Evolutionary conservation across 2,329 filamentous ascomycete genomes (phyloP).

Genomic region (Ophiocordyceps australis): DNA sequence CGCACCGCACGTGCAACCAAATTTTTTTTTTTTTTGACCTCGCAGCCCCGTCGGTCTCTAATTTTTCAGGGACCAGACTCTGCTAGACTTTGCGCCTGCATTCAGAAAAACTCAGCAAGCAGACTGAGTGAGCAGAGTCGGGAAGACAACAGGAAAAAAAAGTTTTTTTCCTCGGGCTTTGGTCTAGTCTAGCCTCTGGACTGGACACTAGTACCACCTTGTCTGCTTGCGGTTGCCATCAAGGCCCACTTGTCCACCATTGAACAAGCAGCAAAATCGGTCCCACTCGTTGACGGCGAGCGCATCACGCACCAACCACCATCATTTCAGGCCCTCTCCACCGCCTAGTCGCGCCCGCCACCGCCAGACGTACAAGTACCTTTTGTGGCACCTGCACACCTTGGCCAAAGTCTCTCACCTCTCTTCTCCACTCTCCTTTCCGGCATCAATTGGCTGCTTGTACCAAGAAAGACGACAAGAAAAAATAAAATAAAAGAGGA

Average conservation of each 20-base stretch:
- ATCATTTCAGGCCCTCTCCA: too few species aligned
- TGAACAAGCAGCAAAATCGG: constrained; percentile 7
- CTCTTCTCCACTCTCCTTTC: constrained; percentile 4
- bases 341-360: not conserved
- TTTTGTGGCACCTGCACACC: constrained; percentile 1
- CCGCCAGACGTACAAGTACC: constrained; percentile 1
- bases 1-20: too few species aligned
- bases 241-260: constrained; percentile 8
- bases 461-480: constrained; percentile 6
- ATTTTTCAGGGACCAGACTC: not conserved
- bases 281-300: constrained; percentile 6
- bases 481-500: constrained; percentile 17
- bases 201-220: constrained; percentile 6
- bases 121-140: constrained; percentile 1
- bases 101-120: constrained; percentile 4
- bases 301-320: not conserved
- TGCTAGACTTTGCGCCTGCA: constrained; percentile 1
- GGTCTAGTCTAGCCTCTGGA: constrained; percentile 3
- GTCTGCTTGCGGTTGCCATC: constrained; percentile 8
- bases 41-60: not conserved
- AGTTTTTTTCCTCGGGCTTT: constrained; percentile 2
- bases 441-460: constrained; percentile 6
- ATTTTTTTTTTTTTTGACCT: too few species aligned
- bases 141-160: constrained; percentile 3
- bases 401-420: constrained; percentile 2